These are phyloP conservation scores for Aeschynomene evenia DNA, from an alignment of 306 rosid genomes.

Conservation along the genomic window DNA sequence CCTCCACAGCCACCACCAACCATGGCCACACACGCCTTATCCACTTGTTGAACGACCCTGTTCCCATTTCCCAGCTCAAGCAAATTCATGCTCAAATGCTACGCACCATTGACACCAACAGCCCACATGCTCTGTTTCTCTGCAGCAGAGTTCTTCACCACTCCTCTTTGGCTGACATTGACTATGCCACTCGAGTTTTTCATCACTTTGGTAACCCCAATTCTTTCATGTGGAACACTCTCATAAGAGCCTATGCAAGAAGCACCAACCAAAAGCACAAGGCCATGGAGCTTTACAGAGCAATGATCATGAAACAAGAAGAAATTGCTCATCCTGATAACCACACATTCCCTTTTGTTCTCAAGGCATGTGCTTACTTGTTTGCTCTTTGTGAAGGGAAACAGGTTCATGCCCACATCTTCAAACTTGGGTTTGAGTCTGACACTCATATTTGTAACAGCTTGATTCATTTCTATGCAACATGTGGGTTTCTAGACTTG, in stretches of 20 bases:
- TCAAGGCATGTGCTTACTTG: conserved; percentile 66
- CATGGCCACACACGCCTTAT: conserved; percentile 40
- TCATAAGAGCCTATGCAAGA: conserved; percentile 65
- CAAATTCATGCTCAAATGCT: conserved; percentile 77
- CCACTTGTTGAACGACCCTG: conserved; percentile 44
- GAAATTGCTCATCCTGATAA: conserved; percentile 49
- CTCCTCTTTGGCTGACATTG: conserved; percentile 42
- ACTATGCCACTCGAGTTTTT: conserved; percentile 60
- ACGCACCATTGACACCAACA: conserved; percentile 47
- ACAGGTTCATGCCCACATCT: conserved; percentile 60
- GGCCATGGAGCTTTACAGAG: conserved; percentile 47
- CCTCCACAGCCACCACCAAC: conserved; percentile 15
- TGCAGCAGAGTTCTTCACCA: conserved; percentile 52
- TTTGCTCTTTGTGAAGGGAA: conserved; percentile 64
- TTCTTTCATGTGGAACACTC: conserved; percentile 86
- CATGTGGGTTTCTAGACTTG: conserved; percentile 58
- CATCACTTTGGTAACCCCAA: conserved; percentile 49
- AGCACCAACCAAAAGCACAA: conserved; percentile 39
- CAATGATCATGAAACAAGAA: conserved; percentile 43
- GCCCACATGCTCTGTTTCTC: conserved; percentile 51
- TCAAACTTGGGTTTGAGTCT: conserved; percentile 62
- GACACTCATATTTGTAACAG: conserved; percentile 65
- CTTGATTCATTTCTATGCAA: conserved; percentile 70
- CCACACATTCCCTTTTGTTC: conserved; percentile 72
- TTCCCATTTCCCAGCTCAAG: conserved; percentile 47